phyloP scores from a whole-genome alignment of 2,329 filamentous ascomycete species.

The Pseudogymnoascus sp. region DNA sequence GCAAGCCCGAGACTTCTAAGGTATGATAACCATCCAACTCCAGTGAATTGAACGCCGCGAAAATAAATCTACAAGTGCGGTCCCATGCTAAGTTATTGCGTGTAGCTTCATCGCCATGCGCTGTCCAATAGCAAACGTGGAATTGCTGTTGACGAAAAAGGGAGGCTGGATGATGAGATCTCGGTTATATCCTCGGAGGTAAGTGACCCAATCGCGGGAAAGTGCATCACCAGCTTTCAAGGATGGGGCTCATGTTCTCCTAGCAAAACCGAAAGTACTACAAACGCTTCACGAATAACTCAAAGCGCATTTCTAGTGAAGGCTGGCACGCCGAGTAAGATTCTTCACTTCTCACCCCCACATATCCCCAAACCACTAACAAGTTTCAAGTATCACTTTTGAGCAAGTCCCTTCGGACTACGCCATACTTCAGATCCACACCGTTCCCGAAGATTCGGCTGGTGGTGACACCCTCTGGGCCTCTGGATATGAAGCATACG shows the following conservation, averaged over 20 bases:
- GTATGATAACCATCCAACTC: slow-evolving; percentile 9
- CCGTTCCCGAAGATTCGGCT: slow-evolving; percentile 32
- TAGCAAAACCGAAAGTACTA: slow-evolving; percentile 32
- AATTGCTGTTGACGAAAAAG: slow-evolving; percentile 35
- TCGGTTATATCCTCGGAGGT: slow-evolving; percentile 39
- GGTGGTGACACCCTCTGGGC: slow-evolving; percentile 39
- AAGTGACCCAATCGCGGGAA: background rate
- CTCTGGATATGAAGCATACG: slow-evolving; percentile 22
- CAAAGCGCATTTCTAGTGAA: slow-evolving; percentile 26
- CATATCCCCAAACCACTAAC: background rate
- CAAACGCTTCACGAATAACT: slow-evolving; percentile 24
- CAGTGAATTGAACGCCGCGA: background rate
- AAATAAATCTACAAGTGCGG: background rate
- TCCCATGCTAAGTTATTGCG: slow-evolving; percentile 5
- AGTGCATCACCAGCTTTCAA: background rate
- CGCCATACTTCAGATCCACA: slow-evolving; percentile 35
- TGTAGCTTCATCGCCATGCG: slow-evolving; percentile 37
- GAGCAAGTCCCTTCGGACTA: slow-evolving; percentile 40
- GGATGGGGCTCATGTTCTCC: background rate
- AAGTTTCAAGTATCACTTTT: slow-evolving; percentile 33
- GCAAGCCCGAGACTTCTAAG: slow-evolving; percentile 37
- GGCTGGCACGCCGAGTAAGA: slow-evolving; percentile 39
- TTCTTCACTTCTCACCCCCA: background rate
- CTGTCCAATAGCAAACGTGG: slow-evolving; percentile 39
- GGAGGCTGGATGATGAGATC: slow-evolving; percentile 39